Evolutionary conservation across 139 green algal genomes (phyloP), one percentile per base, ranked within the genome.

Genomic region (Volvox reticuliferus): DNA sequence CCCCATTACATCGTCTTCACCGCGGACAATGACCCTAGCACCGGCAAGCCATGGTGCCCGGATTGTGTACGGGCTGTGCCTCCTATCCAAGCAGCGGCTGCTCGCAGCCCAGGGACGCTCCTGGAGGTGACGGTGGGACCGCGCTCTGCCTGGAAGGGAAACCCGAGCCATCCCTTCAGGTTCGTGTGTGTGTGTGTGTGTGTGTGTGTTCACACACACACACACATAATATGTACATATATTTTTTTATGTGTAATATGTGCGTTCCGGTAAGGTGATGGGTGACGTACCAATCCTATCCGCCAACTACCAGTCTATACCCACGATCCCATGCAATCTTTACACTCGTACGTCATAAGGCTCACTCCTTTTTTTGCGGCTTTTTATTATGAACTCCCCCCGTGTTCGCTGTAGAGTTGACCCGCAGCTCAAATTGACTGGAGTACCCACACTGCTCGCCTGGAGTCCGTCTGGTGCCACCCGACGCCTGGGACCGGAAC

Each of bases 61-160:
- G 87, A 91, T 50, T 91, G 87, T 35, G 61, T 84, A 3, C 32
- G 77, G 26, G 87, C 75, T 12, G 76, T 91, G 61, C 87, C 87
- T 3, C 17, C 87, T 24, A 68, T 91, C 75, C 30, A 55, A n/a
- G 76, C 76, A 0, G 87, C 61, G 26, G 87, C 78, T 6, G 78
- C 75, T 1, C 62, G 36, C 28, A 71, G 32, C 32, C 18, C 55
- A 32, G 87, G 61, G 26, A 79, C 75, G 12, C 75, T 91, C 32
- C 87, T 91, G 76, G 87, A 91, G 76, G 76, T 91, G 87, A 67
- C 35, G 19, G 87, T 91, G 87, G 87, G 87, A 6, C 87, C 63
- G 33, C 87, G 87, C 21, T 30, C 76, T 0, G 87, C 63, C 0
- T 91, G 87, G 87, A 68, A n/a, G 61, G 75, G 84, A 37, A 89